Conservation (phyloP, 345 rosid genomes). For the Eucalyptus polyanthemos region DNA sequence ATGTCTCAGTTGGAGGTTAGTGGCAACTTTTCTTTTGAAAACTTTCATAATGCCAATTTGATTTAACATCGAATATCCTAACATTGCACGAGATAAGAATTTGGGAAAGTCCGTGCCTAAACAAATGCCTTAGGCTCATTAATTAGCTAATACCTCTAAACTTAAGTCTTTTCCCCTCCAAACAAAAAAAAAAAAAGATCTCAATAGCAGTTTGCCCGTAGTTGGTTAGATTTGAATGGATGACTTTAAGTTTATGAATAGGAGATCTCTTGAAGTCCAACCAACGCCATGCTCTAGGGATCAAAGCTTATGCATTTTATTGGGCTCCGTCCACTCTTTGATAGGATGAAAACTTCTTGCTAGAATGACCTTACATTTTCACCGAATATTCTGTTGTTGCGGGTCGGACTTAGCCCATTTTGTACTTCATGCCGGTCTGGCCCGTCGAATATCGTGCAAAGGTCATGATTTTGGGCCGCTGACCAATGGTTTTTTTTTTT, state of each 20-base stretch:
- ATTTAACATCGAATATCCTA: no score
- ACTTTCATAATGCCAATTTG: no score
- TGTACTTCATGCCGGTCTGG: background rate
- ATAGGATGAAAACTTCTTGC: background rate
- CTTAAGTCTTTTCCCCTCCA: no score
- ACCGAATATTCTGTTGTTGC: background rate
- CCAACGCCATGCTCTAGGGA: background rate
- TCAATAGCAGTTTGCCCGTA: accelerated
- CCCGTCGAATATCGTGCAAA: background rate
- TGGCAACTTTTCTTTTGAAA: no score
- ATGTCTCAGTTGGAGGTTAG: no score
- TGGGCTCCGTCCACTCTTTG: background rate
- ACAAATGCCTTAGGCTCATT: no score
- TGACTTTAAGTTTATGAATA: background rate
- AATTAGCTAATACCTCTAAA: no score
- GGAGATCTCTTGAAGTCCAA: background rate
- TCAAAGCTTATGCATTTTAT: background rate
- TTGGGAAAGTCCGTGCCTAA: accelerated
- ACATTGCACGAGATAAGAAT: accelerated
- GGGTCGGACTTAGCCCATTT: no score
- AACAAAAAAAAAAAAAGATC: accelerated
- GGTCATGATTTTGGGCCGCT: background rate
- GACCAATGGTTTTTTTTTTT: background rate
- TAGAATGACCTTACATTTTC: background rate
- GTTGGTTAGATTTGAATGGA: background rate